Conservation (phyloP, 176 grass and related monocot species). For the Paspalum notatum region DNA sequence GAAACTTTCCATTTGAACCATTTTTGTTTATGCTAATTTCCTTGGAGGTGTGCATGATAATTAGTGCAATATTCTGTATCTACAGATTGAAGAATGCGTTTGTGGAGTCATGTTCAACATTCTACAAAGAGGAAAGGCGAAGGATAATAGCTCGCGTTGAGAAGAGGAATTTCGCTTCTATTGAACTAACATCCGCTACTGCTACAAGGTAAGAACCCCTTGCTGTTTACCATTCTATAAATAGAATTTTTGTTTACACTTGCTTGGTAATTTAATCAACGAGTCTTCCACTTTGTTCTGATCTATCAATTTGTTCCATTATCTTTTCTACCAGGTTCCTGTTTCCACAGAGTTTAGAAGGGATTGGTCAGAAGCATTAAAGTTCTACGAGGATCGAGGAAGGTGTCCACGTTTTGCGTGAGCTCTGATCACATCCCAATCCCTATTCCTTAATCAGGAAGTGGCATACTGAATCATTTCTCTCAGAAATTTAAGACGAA, state of each 20-base stretch:
- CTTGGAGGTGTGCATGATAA: constrained; percentile 23
- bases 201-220: constrained; percentile 70
- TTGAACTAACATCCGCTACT: constrained; percentile 88
- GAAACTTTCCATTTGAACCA: not conserved
- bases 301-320: constrained; percentile 11
- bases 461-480: constrained; percentile 13
- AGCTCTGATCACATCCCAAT: constrained; percentile 60
- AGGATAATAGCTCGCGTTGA: constrained; percentile 85
- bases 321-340: constrained; percentile 64
- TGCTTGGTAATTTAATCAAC: constrained; percentile 19
- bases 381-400: constrained; percentile 99
- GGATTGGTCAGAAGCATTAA: constrained; percentile 91
- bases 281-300: constrained; percentile 13
- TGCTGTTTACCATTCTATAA: constrained; percentile 24
- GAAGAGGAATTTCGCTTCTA: constrained; percentile 82
- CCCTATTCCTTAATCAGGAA: constrained; percentile 25
- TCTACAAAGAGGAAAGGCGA: constrained; percentile 88
- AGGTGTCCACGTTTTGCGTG: constrained; percentile 79
- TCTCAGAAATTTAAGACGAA: constrained; percentile 31
- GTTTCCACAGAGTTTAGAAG: constrained; percentile 92
- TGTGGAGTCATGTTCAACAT: constrained; percentile 77
- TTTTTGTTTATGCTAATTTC: constrained; percentile 19
- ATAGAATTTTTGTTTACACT: not conserved
- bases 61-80: not conserved
- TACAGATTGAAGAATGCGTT: constrained; percentile 71